phyloP scores from a whole-genome alignment of 2,329 filamentous ascomycete species.

The Fusarium zealandicum region DNA sequence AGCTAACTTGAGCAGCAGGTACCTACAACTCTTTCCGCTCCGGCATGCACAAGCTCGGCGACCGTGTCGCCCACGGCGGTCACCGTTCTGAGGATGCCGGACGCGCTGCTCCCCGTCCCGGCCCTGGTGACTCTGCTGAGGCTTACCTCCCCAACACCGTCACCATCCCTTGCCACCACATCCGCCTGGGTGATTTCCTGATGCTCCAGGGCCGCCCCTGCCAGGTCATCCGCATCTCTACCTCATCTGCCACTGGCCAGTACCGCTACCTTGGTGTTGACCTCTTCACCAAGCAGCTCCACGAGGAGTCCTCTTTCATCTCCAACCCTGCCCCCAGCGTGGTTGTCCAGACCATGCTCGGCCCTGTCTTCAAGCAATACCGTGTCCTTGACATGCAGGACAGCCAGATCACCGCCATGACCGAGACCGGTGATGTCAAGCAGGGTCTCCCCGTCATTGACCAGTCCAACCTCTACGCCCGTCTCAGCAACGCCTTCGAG shows the following conservation, averaged over 20 bases:
- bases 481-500: conserved; percentile 84
- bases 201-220: conserved; percentile 98
- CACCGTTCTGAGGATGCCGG: conserved; percentile 56
- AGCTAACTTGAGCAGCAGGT: conserved; percentile 50
- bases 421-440: conserved; percentile 98
- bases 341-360: conserved; percentile 98
- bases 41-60: conserved; percentile 63
- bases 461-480: conserved; percentile 87
- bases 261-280: conserved; percentile 99
- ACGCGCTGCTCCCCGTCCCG: conserved; percentile 40
- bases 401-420: conserved; percentile 91
- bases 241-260: conserved; percentile 96
- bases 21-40: conserved; percentile 67
- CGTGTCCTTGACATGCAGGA: conserved; percentile 96
- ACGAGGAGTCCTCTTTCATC: conserved; percentile 98
- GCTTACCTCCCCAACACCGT: conserved; percentile 77
- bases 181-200: conserved; percentile 97
- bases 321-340: conserved; percentile 96
- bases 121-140: conserved; percentile 42
- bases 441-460: conserved; percentile 91
- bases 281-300: conserved; percentile 99
- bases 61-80: conserved; percentile 59
- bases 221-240: conserved; percentile 99
- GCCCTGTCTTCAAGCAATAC: conserved; percentile 99
- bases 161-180: conserved; percentile 99